Evolutionary conservation across 371 early-diverging fungal species (phyloP), one percentile per base, ranked within the genome.

Genomic region (Syncephalastrum contaminatum): DNA sequence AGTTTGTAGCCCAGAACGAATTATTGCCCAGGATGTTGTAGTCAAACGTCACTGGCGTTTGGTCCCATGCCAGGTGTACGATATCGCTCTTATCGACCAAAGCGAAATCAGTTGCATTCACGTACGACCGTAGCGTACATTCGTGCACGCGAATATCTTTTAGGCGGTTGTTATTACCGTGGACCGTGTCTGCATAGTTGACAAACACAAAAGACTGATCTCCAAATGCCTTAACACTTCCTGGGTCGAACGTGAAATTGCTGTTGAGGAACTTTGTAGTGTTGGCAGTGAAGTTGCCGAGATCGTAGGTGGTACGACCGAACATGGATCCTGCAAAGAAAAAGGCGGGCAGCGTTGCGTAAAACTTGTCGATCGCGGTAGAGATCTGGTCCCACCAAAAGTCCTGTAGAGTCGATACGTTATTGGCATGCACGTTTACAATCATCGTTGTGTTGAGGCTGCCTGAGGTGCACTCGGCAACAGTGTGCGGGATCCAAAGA

Each of bases 261-360:
- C 7, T 12, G 8, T n/a, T 12, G 14, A 7, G 1, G 1, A 36
- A 19, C 5, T 42, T 25, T 14, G 36, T 30, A 8, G 10, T 5
- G 18, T 20, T 5, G 14, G 36, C 20, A 10, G 62, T 52, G 24
- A 25, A 42, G 36, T 61, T 62, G 42, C 40, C 36, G 15, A 56
- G 24, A 14, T 62, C 53, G n/a, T 48, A 62, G 12, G 18, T 19
- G 3, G 57, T 62, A 2, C 53, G 57, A 3, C 50, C 43, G 1
- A 41, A 30, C 62, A 62, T 62, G 4, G 52, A 53, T 25, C 48
- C 52, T 7, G 39, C 56, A 43, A 56, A 56, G 13, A 52, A 48
- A 16, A 56, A n/a, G 15, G 2, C 25, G 18, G 62, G 62, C 4
- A 50, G n/a, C 1, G 48, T 44, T 24, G 51, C 14, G 16, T 25